Percentiles rank a stretch among this genome's conserved stretches.
Evolutionary conservation across 2,329 filamentous ascomycete genomes (phyloP).

Genomic region (Boeremia exigua): DNA sequence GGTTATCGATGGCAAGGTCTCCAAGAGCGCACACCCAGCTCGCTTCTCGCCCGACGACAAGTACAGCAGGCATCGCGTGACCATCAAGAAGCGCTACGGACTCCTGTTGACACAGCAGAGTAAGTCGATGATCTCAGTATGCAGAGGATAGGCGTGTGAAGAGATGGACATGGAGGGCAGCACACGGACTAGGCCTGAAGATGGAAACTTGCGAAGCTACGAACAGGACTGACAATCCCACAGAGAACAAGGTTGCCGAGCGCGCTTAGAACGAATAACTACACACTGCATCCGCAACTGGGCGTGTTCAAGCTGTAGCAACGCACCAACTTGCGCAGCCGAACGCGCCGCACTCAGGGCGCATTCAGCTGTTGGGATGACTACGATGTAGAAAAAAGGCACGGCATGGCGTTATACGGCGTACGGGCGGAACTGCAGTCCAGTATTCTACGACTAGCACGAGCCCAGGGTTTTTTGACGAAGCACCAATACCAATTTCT

Average conservation of each 20-base stretch:
- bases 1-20: slow-evolving; percentile 79
- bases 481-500: slow-evolving; percentile 16
- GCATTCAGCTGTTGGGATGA: slow-evolving; percentile 6
- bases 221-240: neutral
- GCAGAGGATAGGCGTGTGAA: neutral
- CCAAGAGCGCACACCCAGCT: slow-evolving; percentile 94
- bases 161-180: neutral
- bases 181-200: neutral
- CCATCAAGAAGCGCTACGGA: slow-evolving; percentile 90
- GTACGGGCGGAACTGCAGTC: slow-evolving; percentile 14
- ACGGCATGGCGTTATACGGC: slow-evolving; percentile 20
- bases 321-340: neutral
- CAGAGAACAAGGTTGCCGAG: slow-evolving; percentile 39
- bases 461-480: slow-evolving; percentile 8
- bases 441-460: neutral
- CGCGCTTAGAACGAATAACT: neutral
- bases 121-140: slow-evolving; percentile 30
- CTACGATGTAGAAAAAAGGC: slow-evolving; percentile 16
- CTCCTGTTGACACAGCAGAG: slow-evolving; percentile 84
- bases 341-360: neutral
- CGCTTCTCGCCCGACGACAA: slow-evolving; percentile 98
- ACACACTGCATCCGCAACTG: neutral
- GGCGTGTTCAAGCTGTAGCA: neutral
- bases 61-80: slow-evolving; percentile 92
- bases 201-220: neutral